Percentiles rank a stretch among this genome's conserved stretches.
These are phyloP conservation scores for Alternaria ventricosa DNA, from an alignment of 2,329 filamentous ascomycete species.

Conservation along the genomic window DNA sequence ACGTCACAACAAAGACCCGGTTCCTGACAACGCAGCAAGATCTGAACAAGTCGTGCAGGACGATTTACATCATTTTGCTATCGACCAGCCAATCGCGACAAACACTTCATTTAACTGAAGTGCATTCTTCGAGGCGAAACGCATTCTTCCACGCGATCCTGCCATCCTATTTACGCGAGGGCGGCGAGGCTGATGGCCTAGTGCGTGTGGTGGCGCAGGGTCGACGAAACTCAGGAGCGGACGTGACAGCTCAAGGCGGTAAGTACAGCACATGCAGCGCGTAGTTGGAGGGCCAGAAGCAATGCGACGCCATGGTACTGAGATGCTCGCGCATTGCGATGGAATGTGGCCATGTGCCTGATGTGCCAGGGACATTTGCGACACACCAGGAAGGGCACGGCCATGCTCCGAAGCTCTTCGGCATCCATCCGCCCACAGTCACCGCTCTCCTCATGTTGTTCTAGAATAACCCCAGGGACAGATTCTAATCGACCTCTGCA, in stretches of 20 bases:
- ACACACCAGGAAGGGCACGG: neutral
- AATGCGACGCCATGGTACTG: neutral
- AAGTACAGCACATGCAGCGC: neutral
- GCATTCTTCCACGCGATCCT: slow-evolving; percentile 20
- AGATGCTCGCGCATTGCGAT: neutral
- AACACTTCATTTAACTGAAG: slow-evolving; percentile 14
- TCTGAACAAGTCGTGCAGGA: neutral
- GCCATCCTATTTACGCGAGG: slow-evolving; percentile 16
- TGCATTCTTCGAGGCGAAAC: slow-evolving; percentile 9
- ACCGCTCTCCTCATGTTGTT: neutral
- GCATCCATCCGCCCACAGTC: neutral
- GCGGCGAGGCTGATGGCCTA: slow-evolving; percentile 6
- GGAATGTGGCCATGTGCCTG: neutral
- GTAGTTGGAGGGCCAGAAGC: neutral
- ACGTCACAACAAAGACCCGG: slow-evolving; percentile 13
- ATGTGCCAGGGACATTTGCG: neutral
- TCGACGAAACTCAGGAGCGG: neutral
- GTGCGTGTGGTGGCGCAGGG: slow-evolving; percentile 5
- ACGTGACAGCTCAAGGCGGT: neutral
- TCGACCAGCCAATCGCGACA: slow-evolving; percentile 15
- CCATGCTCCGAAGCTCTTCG: neutral
- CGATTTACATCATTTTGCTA: slow-evolving; percentile 30
- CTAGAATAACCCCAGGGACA: neutral
- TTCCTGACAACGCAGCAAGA: slow-evolving; percentile 14
- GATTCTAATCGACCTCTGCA: neutral